phyloP scores from a whole-genome alignment of 163 green algal genomes.

The Dunaliella salina region DNA sequence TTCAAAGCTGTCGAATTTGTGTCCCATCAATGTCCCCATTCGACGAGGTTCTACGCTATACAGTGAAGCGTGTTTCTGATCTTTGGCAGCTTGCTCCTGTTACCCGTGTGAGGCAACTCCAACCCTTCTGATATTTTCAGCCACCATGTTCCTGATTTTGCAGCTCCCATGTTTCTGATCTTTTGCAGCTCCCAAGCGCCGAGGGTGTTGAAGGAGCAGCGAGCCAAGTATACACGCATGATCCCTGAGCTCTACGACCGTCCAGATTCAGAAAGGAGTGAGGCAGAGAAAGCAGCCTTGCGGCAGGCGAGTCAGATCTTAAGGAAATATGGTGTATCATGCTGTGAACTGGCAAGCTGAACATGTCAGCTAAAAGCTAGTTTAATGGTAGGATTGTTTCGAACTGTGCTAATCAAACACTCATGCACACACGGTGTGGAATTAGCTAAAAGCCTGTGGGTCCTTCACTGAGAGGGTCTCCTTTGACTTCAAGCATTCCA shows the following conservation, averaged over 20 bases:
- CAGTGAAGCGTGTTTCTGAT: no score
- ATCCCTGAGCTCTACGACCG: constrained; percentile 81
- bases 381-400: neutral
- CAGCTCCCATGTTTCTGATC: no score
- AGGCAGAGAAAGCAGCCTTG: constrained; percentile 70
- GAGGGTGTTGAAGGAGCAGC: constrained; percentile 64
- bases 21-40: no score
- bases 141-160: no score
- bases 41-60: no score
- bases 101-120: no score
- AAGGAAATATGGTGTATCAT: neutral
- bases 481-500: neutral
- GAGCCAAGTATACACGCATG: constrained; percentile 75
- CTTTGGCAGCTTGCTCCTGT: no score
- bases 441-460: neutral
- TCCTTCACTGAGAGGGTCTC: neutral
- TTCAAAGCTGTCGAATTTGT: no score
- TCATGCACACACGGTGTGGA: neutral
- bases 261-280: constrained; percentile 51
- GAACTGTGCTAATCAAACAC: neutral
- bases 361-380: neutral
- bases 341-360: neutral
- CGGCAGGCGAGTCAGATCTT: constrained; percentile 52
- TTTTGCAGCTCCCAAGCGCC: neutral
- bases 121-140: no score